These are phyloP conservation scores for Gossypium lobatum DNA, from an alignment of 441 rosid genomes.

Conservation along the genomic window DNA sequence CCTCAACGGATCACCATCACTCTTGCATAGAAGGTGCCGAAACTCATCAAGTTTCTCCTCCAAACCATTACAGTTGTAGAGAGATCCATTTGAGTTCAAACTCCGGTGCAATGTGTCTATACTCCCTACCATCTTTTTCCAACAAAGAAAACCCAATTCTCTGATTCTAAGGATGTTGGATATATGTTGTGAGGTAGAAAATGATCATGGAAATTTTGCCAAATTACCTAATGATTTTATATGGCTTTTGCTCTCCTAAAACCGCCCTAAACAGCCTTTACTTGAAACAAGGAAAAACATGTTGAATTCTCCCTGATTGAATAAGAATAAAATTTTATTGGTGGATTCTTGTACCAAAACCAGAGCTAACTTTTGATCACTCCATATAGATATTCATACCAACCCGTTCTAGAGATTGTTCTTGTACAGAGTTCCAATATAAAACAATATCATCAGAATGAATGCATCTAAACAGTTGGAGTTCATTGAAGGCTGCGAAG, in stretches of 20 bases:
- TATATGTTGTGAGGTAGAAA: background rate
- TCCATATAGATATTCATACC: conserved; percentile 26
- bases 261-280: background rate
- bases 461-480: background rate
- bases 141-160: conserved; percentile 12
- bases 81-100: conserved; percentile 31
- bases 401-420: conserved; percentile 17
- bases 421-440: conserved; percentile 11
- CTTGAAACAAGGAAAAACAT: background rate
- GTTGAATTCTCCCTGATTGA: background rate
- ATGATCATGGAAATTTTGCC: background rate
- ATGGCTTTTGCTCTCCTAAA: background rate
- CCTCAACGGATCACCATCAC: conserved; percentile 65
- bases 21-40: conserved; percentile 45
- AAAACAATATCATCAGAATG: background rate
- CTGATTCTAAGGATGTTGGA: background rate
- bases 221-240: conserved; percentile 13
- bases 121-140: conserved; percentile 64
- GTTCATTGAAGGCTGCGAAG: conserved; percentile 10
- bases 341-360: conserved; percentile 36
- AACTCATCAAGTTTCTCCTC: conserved; percentile 63
- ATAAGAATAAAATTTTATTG: conserved; percentile 33
- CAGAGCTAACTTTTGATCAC: conserved; percentile 22
- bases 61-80: conserved; percentile 28
- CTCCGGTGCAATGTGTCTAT: conserved; percentile 25